A percentile compares a stretch with the other conserved stretches of the same genome.
phyloP scores from a whole-genome alignment of 257 asterid genomes.

The Nicotiana benthamiana region DNA sequence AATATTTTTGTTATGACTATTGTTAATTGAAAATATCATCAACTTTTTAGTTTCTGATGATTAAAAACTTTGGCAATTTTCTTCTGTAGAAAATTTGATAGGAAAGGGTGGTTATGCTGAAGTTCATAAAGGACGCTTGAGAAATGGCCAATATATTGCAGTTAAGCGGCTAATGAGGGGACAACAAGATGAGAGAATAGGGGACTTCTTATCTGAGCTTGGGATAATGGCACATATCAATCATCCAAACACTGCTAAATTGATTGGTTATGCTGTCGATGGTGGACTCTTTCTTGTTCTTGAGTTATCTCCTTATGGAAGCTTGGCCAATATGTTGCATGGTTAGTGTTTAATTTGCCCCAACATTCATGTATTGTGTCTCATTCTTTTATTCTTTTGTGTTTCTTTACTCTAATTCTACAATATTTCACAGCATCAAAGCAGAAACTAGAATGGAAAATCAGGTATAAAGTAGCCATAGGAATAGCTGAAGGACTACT shows the following conservation, averaged over 20 bases:
- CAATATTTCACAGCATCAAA: constrained; percentile 38
- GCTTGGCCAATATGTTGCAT: constrained; percentile 88
- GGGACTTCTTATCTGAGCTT: constrained; percentile 76
- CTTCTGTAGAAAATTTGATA: constrained; percentile 44
- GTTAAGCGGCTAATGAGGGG: constrained; percentile 67
- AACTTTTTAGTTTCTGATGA: background rate
- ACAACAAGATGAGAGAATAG: constrained; percentile 51
- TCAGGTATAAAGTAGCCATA: constrained; percentile 65
- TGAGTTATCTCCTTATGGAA: constrained; percentile 89
- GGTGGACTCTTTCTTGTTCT: constrained; percentile 85
- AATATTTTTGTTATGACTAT: background rate
- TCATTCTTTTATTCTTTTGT: background rate
- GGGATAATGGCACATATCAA: constrained; percentile 96
- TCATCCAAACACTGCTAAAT: constrained; percentile 87
- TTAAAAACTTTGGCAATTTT: background rate
- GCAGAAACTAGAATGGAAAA: constrained; percentile 62
- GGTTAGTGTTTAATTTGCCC: constrained; percentile 35
- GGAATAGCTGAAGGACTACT: constrained; percentile 80
- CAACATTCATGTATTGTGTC: background rate
- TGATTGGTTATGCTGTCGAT: constrained; percentile 93
- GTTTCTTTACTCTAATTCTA: background rate
- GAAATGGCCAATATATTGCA: constrained; percentile 70
- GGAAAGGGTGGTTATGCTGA: constrained; percentile 97
- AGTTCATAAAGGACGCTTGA: constrained; percentile 71
- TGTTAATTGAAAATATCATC: background rate